phyloP scores from a whole-genome alignment of 1,284 basidiomycete species.

The Leccinum solheimii region DNA sequence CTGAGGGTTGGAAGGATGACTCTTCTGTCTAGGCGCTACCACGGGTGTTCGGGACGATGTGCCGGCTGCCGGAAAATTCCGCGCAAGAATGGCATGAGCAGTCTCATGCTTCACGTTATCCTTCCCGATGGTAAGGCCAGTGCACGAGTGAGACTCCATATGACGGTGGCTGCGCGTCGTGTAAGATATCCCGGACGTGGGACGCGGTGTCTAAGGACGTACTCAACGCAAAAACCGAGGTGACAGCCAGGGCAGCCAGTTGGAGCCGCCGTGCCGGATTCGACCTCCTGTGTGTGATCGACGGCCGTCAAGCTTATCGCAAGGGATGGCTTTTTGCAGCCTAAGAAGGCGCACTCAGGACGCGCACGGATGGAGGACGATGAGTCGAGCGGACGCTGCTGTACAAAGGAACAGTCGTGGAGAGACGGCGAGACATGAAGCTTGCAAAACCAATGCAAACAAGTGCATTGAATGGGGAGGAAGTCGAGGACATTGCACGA shows the following conservation, averaged over 20 bases:
- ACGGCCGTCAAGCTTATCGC: slow-evolving; percentile 38
- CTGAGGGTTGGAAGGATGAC: slow-evolving; percentile 49
- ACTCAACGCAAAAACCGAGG: slow-evolving; percentile 64
- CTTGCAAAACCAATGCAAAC: slow-evolving; percentile 47
- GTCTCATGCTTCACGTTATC: slow-evolving; percentile 43
- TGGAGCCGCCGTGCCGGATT: slow-evolving; percentile 3
- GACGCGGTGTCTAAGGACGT: slow-evolving; percentile 23
- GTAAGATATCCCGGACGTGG: slow-evolving; percentile 13
- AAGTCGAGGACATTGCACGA: slow-evolving; percentile 53
- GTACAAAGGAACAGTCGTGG: slow-evolving; percentile 51
- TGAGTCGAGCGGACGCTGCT: slow-evolving; percentile 3
- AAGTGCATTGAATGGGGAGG: slow-evolving; percentile 51
- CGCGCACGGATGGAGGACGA: slow-evolving; percentile 31
- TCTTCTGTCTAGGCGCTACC: slow-evolving; percentile 28
- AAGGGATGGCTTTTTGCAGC: slow-evolving; percentile 58
- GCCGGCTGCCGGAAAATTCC: slow-evolving; percentile 47
- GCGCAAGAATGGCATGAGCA: slow-evolving; percentile 55
- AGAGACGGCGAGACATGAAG: slow-evolving; percentile 54
- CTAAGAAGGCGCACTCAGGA: slow-evolving; percentile 48
- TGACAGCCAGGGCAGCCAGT: slow-evolving; percentile 54
- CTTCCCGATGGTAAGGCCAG: slow-evolving; percentile 18
- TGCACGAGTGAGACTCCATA: slow-evolving; percentile 55
- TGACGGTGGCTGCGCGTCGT: slow-evolving; percentile 55
- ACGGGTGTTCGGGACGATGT: slow-evolving; percentile 22
- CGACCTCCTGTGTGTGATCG: slow-evolving; percentile 10